Percentiles rank a stretch among this genome's conserved stretches.
Evolutionary conservation across 495 filamentous ascomycete species (phyloP).

Genomic region (Delitschia confertaspora): DNA sequence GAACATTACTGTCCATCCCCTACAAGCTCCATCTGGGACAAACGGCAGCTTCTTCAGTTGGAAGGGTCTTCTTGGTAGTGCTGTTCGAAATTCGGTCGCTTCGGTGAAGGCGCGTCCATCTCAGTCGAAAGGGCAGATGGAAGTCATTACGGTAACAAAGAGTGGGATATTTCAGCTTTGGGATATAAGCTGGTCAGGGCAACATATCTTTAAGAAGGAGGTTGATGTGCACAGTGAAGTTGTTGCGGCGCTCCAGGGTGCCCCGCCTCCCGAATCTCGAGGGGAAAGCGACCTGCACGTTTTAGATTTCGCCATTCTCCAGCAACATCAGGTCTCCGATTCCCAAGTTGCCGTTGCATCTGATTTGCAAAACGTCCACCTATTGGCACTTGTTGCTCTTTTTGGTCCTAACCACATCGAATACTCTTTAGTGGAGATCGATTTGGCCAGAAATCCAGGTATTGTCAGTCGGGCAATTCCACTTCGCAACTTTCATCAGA

Average conservation of each 20-base stretch:
- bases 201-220: conserved; percentile 46
- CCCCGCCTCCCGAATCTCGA: conserved; percentile 12
- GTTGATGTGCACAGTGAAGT: conserved; percentile 43
- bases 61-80: conserved; percentile 38
- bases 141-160: conserved; percentile 66
- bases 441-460: conserved; percentile 17
- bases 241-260: conserved; percentile 20
- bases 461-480: conserved; percentile 44
- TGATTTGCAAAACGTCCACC: conserved; percentile 11
- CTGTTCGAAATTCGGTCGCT: conserved; percentile 63
- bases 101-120: conserved; percentile 63
- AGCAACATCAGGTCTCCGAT: conserved; percentile 13
- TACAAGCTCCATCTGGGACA: conserved; percentile 49
- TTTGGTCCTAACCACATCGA: conserved; percentile 4
- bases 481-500: conserved; percentile 51
- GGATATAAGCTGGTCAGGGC: conserved; percentile 78
- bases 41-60: conserved; percentile 62
- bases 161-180: conserved; percentile 70
- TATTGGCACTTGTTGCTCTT: conserved; percentile 27
- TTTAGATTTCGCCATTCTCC: conserved; percentile 40
- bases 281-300: conserved; percentile 32
- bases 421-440: conserved; percentile 39
- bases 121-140: conserved; percentile 69
- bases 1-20: conserved; percentile 61
- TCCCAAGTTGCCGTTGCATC: conserved; percentile 27